Percentiles rank a stretch among this genome's conserved stretches.
These are phyloP conservation scores for Coemansia sp. DNA, from an alignment of 192 early-diverging fungal genomes.

Conservation along the genomic window DNA sequence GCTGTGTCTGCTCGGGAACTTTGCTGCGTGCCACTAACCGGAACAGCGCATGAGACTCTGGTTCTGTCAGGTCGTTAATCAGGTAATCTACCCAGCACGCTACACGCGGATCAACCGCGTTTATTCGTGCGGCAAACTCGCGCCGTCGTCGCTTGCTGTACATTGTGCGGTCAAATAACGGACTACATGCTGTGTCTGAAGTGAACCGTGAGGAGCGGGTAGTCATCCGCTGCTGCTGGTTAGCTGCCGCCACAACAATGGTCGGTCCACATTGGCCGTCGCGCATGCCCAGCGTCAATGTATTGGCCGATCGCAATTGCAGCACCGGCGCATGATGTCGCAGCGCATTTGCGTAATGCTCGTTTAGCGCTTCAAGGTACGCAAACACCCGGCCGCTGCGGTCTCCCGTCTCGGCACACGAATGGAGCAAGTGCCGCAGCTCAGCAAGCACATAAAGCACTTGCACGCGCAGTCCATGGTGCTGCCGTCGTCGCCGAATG, in stretches of 20 bases:
- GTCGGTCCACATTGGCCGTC: neutral
- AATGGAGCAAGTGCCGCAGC: conserved; percentile 20
- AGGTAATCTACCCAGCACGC: conserved; percentile 46
- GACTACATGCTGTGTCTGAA: conserved; percentile 2
- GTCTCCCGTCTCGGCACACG: conserved; percentile 7
- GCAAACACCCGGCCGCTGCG: conserved; percentile 22
- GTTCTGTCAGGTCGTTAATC: conserved; percentile 20
- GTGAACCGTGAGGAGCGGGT: neutral
- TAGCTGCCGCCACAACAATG: conserved; percentile 5
- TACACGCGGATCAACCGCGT: conserved; percentile 18
- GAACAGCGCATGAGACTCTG: conserved; percentile 26
- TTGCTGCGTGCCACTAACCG: conserved; percentile 28
- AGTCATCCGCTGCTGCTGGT: conserved; percentile 6
- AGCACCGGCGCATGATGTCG: conserved; percentile 1
- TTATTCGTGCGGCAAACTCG: neutral
- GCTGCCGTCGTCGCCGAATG: conserved; percentile 26
- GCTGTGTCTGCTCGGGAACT: conserved; percentile 8
- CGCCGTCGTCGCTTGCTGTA: conserved; percentile 7
- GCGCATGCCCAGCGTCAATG: conserved; percentile 7
- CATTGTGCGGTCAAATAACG: conserved; percentile 13
- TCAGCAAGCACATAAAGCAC: conserved; percentile 24
- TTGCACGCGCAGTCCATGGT: conserved; percentile 33
- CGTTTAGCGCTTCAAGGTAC: conserved; percentile 28
- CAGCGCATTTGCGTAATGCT: conserved; percentile 20
- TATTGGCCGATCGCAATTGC: conserved; percentile 18